Evolutionary conservation across 2,329 filamentous ascomycete genomes (phyloP).

Genomic region (Fusarium buharicum): DNA sequence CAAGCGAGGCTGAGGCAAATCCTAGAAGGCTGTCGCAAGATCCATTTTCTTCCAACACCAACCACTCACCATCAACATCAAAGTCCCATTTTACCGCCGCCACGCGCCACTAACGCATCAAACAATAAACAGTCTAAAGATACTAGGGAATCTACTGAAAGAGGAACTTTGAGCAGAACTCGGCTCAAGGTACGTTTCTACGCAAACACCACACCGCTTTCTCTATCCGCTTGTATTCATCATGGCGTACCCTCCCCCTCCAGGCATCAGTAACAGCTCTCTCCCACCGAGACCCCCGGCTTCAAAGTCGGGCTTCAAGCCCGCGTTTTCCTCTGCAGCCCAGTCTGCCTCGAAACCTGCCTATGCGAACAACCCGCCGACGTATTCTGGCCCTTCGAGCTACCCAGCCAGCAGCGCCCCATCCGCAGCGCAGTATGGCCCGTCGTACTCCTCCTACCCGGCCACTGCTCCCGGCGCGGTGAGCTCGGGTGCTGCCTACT

Average conservation of each 20-base stretch:
- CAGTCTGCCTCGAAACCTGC: slow-evolving; percentile 52
- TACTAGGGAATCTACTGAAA: slow-evolving; percentile 23
- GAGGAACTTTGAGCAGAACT: slow-evolving; percentile 51
- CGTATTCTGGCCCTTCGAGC: slow-evolving; percentile 46
- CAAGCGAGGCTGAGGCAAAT: slow-evolving; percentile 31
- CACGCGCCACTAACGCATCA: slow-evolving; percentile 6
- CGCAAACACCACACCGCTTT: slow-evolving; percentile 42
- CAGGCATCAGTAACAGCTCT: slow-evolving; percentile 66
- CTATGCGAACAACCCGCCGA: slow-evolving; percentile 48
- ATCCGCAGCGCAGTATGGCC: slow-evolving; percentile 57
- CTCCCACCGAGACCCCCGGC: slow-evolving; percentile 83
- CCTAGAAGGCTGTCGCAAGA: slow-evolving; percentile 19
- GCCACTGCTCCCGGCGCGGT: slow-evolving; percentile 39
- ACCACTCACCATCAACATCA: slow-evolving; percentile 11
- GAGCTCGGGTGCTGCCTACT: slow-evolving; percentile 43
- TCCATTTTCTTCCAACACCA: slow-evolving; percentile 33
- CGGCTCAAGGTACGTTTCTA: slow-evolving; percentile 64
- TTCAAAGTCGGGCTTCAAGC: slow-evolving; percentile 58
- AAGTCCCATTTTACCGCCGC: slow-evolving; percentile 9
- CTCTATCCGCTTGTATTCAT: slow-evolving; percentile 63
- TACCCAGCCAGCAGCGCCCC: slow-evolving; percentile 51
- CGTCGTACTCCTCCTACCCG: slow-evolving; percentile 54
- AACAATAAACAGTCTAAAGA: slow-evolving; percentile 3
- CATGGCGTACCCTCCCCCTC: slow-evolving; percentile 89
- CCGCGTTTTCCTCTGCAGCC: slow-evolving; percentile 60